These are phyloP conservation scores for Aspergillus diversus DNA, from an alignment of 495 filamentous ascomycete genomes.

Conservation along the genomic window DNA sequence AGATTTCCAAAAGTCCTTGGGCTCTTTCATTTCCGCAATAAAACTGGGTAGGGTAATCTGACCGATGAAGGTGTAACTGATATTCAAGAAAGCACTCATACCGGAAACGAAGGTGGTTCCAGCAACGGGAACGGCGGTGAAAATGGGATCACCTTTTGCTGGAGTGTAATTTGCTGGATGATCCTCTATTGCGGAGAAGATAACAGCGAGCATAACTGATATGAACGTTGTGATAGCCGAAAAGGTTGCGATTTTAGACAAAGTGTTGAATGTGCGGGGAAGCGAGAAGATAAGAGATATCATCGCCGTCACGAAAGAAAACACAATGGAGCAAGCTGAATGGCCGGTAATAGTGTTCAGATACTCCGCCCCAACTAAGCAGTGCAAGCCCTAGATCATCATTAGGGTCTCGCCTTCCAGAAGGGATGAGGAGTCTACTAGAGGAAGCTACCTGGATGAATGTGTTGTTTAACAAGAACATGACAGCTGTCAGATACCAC, in stretches of 20 bases:
- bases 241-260: slow-evolving; percentile 73
- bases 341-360: slow-evolving; percentile 79
- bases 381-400: slow-evolving; percentile 65
- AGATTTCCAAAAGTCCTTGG: slow-evolving; percentile 85
- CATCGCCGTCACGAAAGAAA: slow-evolving; percentile 67
- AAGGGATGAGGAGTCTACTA: slow-evolving; percentile 16
- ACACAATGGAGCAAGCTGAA: slow-evolving; percentile 71
- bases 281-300: slow-evolving; percentile 77
- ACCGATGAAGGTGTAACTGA: slow-evolving; percentile 90
- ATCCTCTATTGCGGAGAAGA: slow-evolving; percentile 73
- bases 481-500: slow-evolving; percentile 82
- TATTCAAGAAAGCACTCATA: slow-evolving; percentile 85
- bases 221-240: slow-evolving; percentile 86
- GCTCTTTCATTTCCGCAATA: slow-evolving; percentile 90
- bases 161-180: slow-evolving; percentile 67
- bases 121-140: slow-evolving; percentile 64
- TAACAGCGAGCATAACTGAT: slow-evolving; percentile 77
- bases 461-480: slow-evolving; percentile 92
- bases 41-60: slow-evolving; percentile 91
- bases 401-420: slow-evolving; percentile 18
- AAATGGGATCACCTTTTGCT: slow-evolving; percentile 59
- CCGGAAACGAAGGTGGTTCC: slow-evolving; percentile 79
- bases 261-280: slow-evolving; percentile 76
- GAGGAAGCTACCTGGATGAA: slow-evolving; percentile 67
- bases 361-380: slow-evolving; percentile 78